Evolutionary conservation across 2,329 filamentous ascomycete genomes (phyloP), one percentile per base, ranked within the genome.

Genomic region (Cladophialophora psammophila): DNA sequence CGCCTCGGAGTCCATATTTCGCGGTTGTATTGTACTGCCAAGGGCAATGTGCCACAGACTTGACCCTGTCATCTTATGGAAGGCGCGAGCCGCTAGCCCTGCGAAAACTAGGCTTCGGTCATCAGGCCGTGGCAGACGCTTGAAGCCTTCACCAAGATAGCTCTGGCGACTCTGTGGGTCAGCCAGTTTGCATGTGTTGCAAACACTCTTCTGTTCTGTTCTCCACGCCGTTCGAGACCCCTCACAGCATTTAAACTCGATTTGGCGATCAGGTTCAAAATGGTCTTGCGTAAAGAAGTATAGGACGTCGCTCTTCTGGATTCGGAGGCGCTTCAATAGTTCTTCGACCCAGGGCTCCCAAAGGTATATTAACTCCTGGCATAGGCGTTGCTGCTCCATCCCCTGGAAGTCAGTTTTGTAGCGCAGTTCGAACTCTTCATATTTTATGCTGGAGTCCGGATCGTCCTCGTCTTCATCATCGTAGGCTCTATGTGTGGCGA

Each of bases 31-130:
- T 31, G 64, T 42, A 5, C 67, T 66, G 35, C 64, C 65, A 7
- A 62, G 15, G 15, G 68, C 64, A 60, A 73, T 48, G 61, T 74
- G 72, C 72, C 71, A 73, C 15, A 73, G 52, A 53, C 70, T 71
- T 18, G 72, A 58, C 13, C 56, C 35, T 32, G 60, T 61, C 38
- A 63, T n/a, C 12, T 69, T 55, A 31, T 66, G 53, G 36, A 74
- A 71, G 36, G 66, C 67, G 40, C 65, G 58, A 20, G 69, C 69
- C 13, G 56, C 36, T 12, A 67, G 54, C 18, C 63, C 69, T 5
- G 64, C 67, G 31, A 67, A 26, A 36, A 56, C 68, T 36, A 72
- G 56, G n/a, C 12, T 68, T 18, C 61, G 63, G 48, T 67, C 63
- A 40, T 60, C 55, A 20, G 68, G 68, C 18, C 40, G 60, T 45